These are phyloP conservation scores for Prinsepia uniflora DNA, from an alignment of 306 rosid species.

Conservation along the genomic window DNA sequence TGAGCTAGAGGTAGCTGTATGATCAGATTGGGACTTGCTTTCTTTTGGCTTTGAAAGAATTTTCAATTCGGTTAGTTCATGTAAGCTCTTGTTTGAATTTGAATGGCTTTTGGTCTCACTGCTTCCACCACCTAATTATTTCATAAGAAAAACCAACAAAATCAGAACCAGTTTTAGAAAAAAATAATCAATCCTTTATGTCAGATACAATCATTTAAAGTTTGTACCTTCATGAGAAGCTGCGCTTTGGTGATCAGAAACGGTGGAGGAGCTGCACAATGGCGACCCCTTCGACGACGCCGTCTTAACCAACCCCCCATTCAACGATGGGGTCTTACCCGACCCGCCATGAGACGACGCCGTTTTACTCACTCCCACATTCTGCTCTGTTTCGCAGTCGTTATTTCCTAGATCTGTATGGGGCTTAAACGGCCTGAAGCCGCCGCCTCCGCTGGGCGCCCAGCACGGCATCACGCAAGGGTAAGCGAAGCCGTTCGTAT, in stretches of 20 bases:
- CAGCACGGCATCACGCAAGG: slow-evolving; percentile 39
- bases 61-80: slow-evolving; percentile 21
- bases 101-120: slow-evolving; percentile 48
- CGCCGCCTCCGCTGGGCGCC: slow-evolving; percentile 18
- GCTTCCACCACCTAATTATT: slow-evolving; percentile 49
- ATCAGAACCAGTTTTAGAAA: neutral
- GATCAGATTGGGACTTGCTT: slow-evolving; percentile 28
- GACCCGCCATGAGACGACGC: slow-evolving; percentile 20
- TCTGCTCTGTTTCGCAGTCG: slow-evolving; percentile 8
- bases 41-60: slow-evolving; percentile 16
- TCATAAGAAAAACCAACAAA: neutral
- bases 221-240: slow-evolving; percentile 56
- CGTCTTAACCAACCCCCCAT: slow-evolving; percentile 25
- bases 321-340: slow-evolving; percentile 9
- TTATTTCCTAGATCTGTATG: neutral
- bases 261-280: slow-evolving; percentile 45
- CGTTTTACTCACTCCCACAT: slow-evolving; percentile 7
- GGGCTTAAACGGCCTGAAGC: slow-evolving; percentile 29
- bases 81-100: slow-evolving; percentile 40
- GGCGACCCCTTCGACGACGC: slow-evolving; percentile 41
- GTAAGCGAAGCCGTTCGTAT: slow-evolving; percentile 27
- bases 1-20: slow-evolving; percentile 33
- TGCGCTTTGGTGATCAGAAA: slow-evolving; percentile 41
- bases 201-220: no score
- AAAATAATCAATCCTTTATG: neutral